Evolutionary conservation across 345 rosid species (phyloP), one percentile per base, ranked within the genome.

Genomic region (Aegle marmelos): DNA sequence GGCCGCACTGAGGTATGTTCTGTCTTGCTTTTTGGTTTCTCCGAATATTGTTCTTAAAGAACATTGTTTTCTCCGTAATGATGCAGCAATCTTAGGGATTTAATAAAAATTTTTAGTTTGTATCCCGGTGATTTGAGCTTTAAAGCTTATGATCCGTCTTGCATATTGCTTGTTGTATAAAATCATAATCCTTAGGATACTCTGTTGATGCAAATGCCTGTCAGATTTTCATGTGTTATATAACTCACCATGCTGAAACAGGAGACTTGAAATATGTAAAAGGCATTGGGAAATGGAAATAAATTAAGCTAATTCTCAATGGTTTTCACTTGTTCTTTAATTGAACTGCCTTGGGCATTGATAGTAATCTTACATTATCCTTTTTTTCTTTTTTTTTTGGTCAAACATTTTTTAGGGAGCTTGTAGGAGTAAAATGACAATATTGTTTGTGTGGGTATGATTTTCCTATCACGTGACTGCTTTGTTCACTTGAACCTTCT

Each of bases 1-100:
- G 98, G 98, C 70, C 81, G 97, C 70, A 93, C 98, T 9, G 98
- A 95, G 97, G 98, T 93, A 87, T 60, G 28, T 2, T 45, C 37
- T 54, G 7, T 67, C n/a, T 74, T 36, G 19, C 19, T 22, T 68
- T 72, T 73, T 7, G 72, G 22, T 54, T 53, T 11, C 50, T 77
- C 25, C 41, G 31, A 31, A 45, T 27, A 50, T 73, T 54, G 9
- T 27, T 57, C n/a, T 45, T 66, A 50, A 11, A n/a, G 57, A 45
- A 31, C 19, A 48, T 65, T 37, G 72, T 39, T 70, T 74, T 74
- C 76, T 77, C 53, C 34, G 28, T 58, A 36, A 53, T 72, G 45
- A 31, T 39, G 58, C 56, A 64, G 50, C 39, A 37, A 57, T 61
- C 21, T 61, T 62, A 34, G 36, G 67, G 73, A 28, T 25, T 50